Base-by-base conservation (phyloP, 2,329 filamentous ascomycete genomes). In the Helotiales sp. region DNA sequence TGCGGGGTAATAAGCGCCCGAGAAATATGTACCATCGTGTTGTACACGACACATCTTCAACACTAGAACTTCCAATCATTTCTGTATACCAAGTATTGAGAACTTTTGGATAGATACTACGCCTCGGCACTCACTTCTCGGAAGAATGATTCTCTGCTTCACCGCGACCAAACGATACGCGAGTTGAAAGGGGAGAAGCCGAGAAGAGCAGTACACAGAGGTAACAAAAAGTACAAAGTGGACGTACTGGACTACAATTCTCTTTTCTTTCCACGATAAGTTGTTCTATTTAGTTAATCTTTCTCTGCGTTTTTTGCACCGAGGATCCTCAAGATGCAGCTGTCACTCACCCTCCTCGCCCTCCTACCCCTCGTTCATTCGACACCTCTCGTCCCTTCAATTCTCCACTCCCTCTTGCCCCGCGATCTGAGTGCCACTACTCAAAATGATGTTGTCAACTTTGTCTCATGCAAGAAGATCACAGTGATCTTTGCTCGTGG, bases 401-500 rank as follows among this genome's bases (percentile, higher is more conserved):
- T 40, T 12, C 48, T 51, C 9, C n/a, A 22, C 12, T 34, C 34
- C 2, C 27, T 33, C 15, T 51, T 33, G 27, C 47, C n/a, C 49
- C 31, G 30, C 9, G 30, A 54, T 34, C 50, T 58, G 9, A 44
- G 24, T 8, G 15, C 19, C n/a, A 44, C 24, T 13, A 63, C 58
- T 1, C 40, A 60, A 52, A 67, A 69, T 50, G 69, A 66, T 38
- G 55, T 70, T 29, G 53, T 56, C 25, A 52, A 66, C 27, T 69
- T 68, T 22, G 48, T 51, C 1, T 62, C 57, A 38, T 80, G 78
- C 69, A 76, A 75, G 34, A 64, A 71, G 33, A 73, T 81, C 60
- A 83, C 80, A 8, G 69, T 84, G 51, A 77, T 84, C 63, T 84
- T 81, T 63, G 82, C 81, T 19, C 76, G 81, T 24, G 81, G 82